phyloP scores from a whole-genome alignment of 805 yeast genomes.

The Cyberlindnera subsufficiens region DNA sequence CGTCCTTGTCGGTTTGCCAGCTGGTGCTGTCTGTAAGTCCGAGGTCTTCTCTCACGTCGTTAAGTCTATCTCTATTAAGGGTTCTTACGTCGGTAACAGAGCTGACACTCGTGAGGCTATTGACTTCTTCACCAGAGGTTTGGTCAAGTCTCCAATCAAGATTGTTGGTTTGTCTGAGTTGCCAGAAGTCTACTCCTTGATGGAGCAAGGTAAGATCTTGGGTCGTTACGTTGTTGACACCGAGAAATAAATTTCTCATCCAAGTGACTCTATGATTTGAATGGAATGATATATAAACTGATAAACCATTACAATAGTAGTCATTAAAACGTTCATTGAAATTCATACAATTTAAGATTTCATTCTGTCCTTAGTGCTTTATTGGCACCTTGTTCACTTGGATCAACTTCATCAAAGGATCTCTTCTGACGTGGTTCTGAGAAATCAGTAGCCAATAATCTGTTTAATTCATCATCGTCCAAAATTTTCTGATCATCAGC shows the following conservation, averaged over 20 bases:
- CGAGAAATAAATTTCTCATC: slow-evolving; percentile 76
- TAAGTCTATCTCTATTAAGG: slow-evolving; percentile 64
- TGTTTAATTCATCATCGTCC: slow-evolving; percentile 23
- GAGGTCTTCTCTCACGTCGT: slow-evolving; percentile 71
- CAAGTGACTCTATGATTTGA: slow-evolving; percentile 91
- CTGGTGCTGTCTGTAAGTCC: slow-evolving; percentile 66
- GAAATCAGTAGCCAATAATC: slow-evolving; percentile 19
- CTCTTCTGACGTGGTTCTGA: slow-evolving; percentile 4
- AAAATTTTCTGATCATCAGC: slow-evolving; percentile 5
- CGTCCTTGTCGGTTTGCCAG: slow-evolving; percentile 73
- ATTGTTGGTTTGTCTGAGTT: slow-evolving; percentile 71
- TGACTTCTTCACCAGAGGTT: slow-evolving; percentile 67
- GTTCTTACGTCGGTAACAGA: slow-evolving; percentile 87
- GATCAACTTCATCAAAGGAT: slow-evolving; percentile 9
- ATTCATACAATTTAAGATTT: background rate
- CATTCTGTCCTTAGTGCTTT: slow-evolving; percentile 7
- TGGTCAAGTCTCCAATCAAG: slow-evolving; percentile 67
- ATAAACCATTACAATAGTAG: no score
- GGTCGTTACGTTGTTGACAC: slow-evolving; percentile 90
- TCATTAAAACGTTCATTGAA: background rate
- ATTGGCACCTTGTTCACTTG: background rate
- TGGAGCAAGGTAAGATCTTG: slow-evolving; percentile 79
- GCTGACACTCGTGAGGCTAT: slow-evolving; percentile 80
- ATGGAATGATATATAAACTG: slow-evolving; percentile 27
- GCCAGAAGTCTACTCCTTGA: slow-evolving; percentile 61